A percentile compares a stretch with the other conserved stretches of the same genome.
Conservation (phyloP, 352 stramenopile species). For the Phytopythium mirpurense region DNA sequence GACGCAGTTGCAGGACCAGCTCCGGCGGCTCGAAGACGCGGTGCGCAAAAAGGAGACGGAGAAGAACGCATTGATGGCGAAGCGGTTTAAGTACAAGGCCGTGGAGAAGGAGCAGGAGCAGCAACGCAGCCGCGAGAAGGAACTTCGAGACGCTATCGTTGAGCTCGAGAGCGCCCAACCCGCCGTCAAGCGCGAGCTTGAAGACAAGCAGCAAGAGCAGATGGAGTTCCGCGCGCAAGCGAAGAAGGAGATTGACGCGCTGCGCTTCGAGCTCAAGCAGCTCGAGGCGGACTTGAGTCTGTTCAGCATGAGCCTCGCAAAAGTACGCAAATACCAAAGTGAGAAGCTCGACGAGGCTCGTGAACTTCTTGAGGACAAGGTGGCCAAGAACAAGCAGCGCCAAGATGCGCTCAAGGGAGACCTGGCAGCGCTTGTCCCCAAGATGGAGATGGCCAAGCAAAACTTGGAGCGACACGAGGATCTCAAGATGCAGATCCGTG, state of each 20-base stretch:
- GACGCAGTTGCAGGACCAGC: constrained; percentile 36
- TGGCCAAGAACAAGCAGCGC: constrained; percentile 37
- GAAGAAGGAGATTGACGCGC: constrained; percentile 19
- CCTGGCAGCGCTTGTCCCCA: constrained; percentile 39
- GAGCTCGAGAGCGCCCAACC: constrained; percentile 34
- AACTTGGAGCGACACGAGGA: constrained; percentile 47
- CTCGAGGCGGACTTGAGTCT: constrained; percentile 33
- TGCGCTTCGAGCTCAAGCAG: constrained; percentile 35
- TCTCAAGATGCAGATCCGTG: constrained; percentile 63
- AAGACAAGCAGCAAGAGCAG: constrained; percentile 36
- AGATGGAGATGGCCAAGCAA: constrained; percentile 33
- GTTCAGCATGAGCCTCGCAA: constrained; percentile 29
- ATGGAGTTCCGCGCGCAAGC: constrained; percentile 22
- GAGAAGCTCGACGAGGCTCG: constrained; percentile 36
- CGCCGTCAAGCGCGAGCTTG: constrained; percentile 34
- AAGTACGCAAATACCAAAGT: constrained; percentile 27
- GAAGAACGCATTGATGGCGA: constrained; percentile 41
- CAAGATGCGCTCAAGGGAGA: constrained; percentile 28
- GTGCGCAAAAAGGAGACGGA: constrained; percentile 44
- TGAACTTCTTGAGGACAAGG: constrained; percentile 33
- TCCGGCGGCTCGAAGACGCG: constrained; percentile 60
- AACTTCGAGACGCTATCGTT: constrained; percentile 36
- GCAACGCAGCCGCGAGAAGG: constrained; percentile 52
- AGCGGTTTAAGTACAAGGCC: constrained; percentile 49
- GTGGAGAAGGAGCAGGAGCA: constrained; percentile 43